phyloP scores from a whole-genome alignment of 2,329 filamentous ascomycete genomes.

The Exophiala sp. region DNA sequence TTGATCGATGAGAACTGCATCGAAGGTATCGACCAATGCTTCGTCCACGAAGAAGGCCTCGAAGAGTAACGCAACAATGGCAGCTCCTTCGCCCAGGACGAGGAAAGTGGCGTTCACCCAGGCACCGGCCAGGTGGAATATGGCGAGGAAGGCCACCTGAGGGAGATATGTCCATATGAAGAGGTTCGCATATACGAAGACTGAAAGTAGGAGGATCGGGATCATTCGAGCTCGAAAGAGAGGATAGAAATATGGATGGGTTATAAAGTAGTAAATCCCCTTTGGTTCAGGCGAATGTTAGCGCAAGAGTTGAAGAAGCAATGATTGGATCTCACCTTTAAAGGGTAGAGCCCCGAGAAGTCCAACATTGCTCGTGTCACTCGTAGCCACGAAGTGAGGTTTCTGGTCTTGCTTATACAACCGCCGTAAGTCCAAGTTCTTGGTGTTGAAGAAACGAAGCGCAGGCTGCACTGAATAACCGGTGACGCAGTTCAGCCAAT shows the following conservation, averaged over 20 bases:
- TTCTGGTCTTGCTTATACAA: background rate
- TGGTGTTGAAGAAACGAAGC: background rate
- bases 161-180: conserved; percentile 87
- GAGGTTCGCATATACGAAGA: conserved; percentile 77
- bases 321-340: conserved; percentile 37
- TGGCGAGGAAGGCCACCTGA: conserved; percentile 79
- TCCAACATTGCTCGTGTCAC: conserved; percentile 11
- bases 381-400: conserved; percentile 13
- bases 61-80: conserved; percentile 63
- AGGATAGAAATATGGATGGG: conserved; percentile 76
- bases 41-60: conserved; percentile 81
- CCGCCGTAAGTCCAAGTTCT: background rate
- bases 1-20: conserved; percentile 75
- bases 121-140: conserved; percentile 84
- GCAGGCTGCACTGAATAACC: conserved; percentile 26
- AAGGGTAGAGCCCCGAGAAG: conserved; percentile 47
- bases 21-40: conserved; percentile 76
- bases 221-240: conserved; percentile 74
- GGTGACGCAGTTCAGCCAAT: conserved; percentile 25
- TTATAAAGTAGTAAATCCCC: conserved; percentile 78
- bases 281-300: conserved; percentile 30
- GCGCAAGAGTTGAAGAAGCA: conserved; percentile 3
- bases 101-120: conserved; percentile 86
- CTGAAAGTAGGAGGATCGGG: conserved; percentile 75
- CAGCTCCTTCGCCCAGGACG: conserved; percentile 66